A percentile compares a stretch with the other conserved stretches of the same genome.
phyloP scores from a whole-genome alignment of 148 eudicot species.

The Salicornia ramosissima region DNA sequence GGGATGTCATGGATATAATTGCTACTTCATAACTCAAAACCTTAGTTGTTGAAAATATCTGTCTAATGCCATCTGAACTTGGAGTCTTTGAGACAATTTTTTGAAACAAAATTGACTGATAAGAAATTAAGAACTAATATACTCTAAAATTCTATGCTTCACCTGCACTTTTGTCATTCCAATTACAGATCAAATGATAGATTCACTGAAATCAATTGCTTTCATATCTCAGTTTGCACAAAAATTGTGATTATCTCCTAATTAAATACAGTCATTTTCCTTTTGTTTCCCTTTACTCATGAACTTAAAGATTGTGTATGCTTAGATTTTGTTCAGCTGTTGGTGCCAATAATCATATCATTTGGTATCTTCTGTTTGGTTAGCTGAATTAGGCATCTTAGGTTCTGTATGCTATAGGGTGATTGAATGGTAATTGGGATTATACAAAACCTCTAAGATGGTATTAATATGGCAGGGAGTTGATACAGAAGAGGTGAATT shows the following conservation, averaged over 20 bases:
- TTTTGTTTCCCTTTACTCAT: background rate
- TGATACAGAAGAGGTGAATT: slow-evolving; percentile 42
- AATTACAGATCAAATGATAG: too few species aligned
- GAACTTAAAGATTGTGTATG: background rate
- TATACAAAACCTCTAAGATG: slow-evolving; percentile 7
- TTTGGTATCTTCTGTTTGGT: background rate
- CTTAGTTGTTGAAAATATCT: too few species aligned
- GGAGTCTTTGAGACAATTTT: too few species aligned
- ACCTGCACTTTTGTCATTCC: too few species aligned
- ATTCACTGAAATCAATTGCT: background rate
- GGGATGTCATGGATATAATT: too few species aligned
- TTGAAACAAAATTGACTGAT: too few species aligned
- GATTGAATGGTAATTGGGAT: background rate
- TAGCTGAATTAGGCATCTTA: background rate
- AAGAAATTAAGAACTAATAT: too few species aligned
- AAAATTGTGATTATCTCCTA: background rate
- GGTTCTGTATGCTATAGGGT: background rate
- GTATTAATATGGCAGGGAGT: slow-evolving; percentile 38
- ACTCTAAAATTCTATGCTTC: too few species aligned
- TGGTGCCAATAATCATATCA: slow-evolving; percentile 4
- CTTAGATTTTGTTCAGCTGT: background rate
- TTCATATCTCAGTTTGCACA: background rate
- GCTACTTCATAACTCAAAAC: too few species aligned
- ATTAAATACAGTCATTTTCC: background rate
- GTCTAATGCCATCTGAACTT: too few species aligned